A percentile compares a stretch with the other conserved stretches of the same genome.
Conservation (phyloP, 495 filamentous ascomycete species). For the Staphylotrichum longicolle region DNA sequence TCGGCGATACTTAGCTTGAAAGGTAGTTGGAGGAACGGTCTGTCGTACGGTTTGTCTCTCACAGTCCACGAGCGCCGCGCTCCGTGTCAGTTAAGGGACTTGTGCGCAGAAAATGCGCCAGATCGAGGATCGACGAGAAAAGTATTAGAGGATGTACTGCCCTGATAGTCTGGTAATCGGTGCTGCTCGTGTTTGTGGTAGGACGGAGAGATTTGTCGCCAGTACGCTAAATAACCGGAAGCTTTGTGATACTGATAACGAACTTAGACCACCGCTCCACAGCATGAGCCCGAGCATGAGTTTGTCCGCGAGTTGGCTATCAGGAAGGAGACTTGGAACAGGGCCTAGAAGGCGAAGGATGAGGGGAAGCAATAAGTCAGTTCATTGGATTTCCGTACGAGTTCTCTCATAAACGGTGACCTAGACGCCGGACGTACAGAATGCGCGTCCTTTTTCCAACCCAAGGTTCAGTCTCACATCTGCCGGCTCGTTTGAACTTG, state of each 20-base stretch:
- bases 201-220: conserved; percentile 78
- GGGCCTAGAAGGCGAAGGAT: conserved; percentile 70
- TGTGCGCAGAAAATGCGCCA: conserved; percentile 94
- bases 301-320: conserved; percentile 84
- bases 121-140: conserved; percentile 78
- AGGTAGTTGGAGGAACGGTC: no score
- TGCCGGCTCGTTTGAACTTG: no score
- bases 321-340: conserved; percentile 72
- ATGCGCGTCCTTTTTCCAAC: no score
- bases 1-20: no score
- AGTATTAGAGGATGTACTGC: conserved; percentile 59
- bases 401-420: no score
- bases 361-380: conserved; percentile 49
- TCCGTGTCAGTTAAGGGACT: conserved; percentile 95
- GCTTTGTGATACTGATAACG: conserved; percentile 66
- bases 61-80: conserved; percentile 78
- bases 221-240: conserved; percentile 87
- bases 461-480: background rate
- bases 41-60: no score
- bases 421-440: no score
- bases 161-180: conserved; percentile 74
- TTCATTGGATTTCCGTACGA: background rate
- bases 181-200: conserved; percentile 79
- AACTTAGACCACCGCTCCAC: conserved; percentile 80
- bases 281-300: conserved; percentile 95